Evolutionary conservation across 2,329 filamentous ascomycete genomes (phyloP).

Genomic region (Falciphora oryzae): DNA sequence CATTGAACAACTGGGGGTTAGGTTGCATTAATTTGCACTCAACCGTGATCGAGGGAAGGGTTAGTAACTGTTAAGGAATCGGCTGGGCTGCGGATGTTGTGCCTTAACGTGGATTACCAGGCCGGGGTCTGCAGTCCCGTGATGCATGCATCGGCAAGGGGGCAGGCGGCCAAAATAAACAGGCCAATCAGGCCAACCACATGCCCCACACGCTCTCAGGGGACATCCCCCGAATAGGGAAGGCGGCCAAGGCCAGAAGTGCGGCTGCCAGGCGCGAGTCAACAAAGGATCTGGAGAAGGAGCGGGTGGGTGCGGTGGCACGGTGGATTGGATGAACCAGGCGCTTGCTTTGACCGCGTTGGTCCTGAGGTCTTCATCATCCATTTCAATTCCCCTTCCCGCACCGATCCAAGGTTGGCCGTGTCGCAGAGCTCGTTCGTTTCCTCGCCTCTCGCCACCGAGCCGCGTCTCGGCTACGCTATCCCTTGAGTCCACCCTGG

Average conservation of each 20-base stretch:
- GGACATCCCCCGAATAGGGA: background rate
- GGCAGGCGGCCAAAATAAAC: slow-evolving; percentile 1
- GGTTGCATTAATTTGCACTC: background rate
- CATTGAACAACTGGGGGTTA: background rate
- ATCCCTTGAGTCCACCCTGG: background rate
- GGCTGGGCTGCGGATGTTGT: background rate
- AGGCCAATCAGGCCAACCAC: slow-evolving; percentile 13
- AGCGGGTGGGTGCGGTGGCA: too few relatives aligned
- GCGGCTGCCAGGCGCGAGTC: slow-evolving; percentile 4
- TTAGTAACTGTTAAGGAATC: background rate
- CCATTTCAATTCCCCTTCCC: background rate
- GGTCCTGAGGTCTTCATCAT: background rate
- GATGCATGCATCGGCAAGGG: slow-evolving; percentile 10
- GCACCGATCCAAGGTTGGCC: background rate
- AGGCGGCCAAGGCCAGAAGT: slow-evolving; percentile 4
- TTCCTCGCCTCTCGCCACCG: background rate
- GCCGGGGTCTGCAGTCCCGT: slow-evolving; percentile 6
- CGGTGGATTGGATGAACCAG: background rate
- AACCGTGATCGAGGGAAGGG: background rate
- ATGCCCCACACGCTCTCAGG: background rate
- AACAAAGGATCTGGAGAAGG: slow-evolving; percentile 4
- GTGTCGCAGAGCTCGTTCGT: background rate
- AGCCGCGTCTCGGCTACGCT: background rate
- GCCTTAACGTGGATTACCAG: slow-evolving; percentile 19
- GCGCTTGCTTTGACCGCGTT: background rate